Percentiles rank a stretch among this genome's conserved stretches.
phyloP scores from a whole-genome alignment of 257 asterid species.

The Dorcoceras hygrometricum region DNA sequence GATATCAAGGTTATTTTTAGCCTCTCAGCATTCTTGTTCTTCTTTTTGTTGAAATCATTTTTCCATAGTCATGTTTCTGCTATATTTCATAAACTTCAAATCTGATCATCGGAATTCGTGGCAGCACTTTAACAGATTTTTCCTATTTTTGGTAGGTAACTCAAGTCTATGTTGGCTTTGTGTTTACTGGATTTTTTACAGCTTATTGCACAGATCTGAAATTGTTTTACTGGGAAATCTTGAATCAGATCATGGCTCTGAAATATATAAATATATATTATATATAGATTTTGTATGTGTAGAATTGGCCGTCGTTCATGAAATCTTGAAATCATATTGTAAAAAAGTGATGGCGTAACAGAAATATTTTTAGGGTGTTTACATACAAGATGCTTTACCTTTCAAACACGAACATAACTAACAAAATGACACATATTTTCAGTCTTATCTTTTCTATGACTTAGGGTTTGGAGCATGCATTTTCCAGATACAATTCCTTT shows the following conservation, averaged over 20 bases:
- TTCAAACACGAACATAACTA: neutral
- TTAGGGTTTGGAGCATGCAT: conserved; percentile 21
- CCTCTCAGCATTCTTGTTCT: neutral
- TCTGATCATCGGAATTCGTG: neutral
- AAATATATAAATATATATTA: no score
- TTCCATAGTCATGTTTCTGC: neutral
- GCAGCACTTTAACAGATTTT: neutral
- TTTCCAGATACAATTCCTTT: neutral
- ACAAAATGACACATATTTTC: neutral
- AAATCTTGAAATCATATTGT: neutral
- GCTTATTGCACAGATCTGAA: neutral
- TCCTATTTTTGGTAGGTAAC: neutral
- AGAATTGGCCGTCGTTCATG: neutral
- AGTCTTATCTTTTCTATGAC: neutral
- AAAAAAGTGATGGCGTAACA: neutral
- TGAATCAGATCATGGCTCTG: neutral
- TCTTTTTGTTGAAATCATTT: neutral
- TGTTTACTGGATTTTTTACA: neutral
- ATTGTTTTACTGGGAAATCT: neutral
- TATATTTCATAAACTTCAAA: neutral
- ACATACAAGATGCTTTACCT: neutral
- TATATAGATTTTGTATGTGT: neutral
- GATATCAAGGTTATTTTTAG: conserved; percentile 50
- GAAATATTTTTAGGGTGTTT: neutral
- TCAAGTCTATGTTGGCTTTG: neutral